Evolutionary conservation across 2,329 filamentous ascomycete species (phyloP).

Genomic region (Fusarium luffae): DNA sequence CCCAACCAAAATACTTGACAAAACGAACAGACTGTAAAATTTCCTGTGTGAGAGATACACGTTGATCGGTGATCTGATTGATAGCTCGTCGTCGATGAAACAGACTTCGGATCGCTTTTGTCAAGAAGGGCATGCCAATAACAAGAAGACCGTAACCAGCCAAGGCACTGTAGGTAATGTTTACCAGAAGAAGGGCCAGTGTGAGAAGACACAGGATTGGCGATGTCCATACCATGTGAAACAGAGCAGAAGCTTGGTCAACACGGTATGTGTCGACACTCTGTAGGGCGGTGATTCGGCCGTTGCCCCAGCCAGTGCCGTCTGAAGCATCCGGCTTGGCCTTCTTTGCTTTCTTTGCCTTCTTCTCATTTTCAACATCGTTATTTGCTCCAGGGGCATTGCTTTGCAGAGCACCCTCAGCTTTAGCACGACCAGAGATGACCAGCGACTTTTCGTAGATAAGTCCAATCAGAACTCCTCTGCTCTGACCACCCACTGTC

Average conservation of each 20-base stretch:
- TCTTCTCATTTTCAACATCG: constrained; percentile 53
- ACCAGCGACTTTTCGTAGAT: constrained; percentile 95
- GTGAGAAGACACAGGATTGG: constrained; percentile 83
- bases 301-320: constrained; percentile 89
- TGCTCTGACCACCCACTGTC: constrained; percentile 86
- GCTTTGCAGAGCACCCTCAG: constrained; percentile 70
- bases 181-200: constrained; percentile 82
- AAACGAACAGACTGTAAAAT: constrained; percentile 92
- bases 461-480: constrained; percentile 83
- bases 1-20: constrained; percentile 98
- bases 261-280: constrained; percentile 94
- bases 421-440: constrained; percentile 86
- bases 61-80: constrained; percentile 93
- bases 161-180: constrained; percentile 89
- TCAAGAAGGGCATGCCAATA: constrained; percentile 80
- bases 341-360: constrained; percentile 53
- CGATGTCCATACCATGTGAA: constrained; percentile 91
- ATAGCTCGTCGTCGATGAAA: constrained; percentile 81
- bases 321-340: constrained; percentile 62
- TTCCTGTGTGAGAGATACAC: constrained; percentile 91
- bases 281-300: constrained; percentile 92
- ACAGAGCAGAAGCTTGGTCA: constrained; percentile 87
- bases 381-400: constrained; percentile 57
- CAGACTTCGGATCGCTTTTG: constrained; percentile 78
- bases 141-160: constrained; percentile 87